phyloP scores from a whole-genome alignment of 225 moss, liverwort and hornwort genomes.

The Thuidium tamariscinum region DNA sequence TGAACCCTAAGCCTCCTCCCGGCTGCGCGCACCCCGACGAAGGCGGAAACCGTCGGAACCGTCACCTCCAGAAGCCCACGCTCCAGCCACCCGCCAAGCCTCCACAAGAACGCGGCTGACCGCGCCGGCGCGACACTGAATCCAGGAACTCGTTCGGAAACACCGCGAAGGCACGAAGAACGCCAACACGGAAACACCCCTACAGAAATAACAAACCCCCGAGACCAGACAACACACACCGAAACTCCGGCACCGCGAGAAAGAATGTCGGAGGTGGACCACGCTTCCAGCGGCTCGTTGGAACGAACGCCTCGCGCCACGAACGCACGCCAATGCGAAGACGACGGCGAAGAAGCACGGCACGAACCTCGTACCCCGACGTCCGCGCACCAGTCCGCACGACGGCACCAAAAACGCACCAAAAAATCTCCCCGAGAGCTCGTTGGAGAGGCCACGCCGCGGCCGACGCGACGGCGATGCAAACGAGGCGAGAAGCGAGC shows the following conservation, averaged over 20 bases:
- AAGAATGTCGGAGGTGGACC: neutral
- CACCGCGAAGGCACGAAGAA: neutral
- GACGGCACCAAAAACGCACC: neutral
- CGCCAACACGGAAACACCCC: neutral
- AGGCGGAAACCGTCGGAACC: slow-evolving; percentile 16
- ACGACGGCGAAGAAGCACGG: neutral
- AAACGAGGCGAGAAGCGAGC: neutral
- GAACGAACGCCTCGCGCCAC: neutral
- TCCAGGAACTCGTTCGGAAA: neutral
- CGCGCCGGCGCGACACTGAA: neutral
- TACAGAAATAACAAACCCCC: neutral
- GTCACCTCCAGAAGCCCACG: neutral
- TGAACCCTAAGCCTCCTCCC: neutral
- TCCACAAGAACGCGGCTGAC: neutral
- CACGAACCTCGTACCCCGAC: neutral
- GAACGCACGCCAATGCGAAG: neutral
- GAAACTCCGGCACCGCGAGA: neutral
- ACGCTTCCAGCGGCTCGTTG: neutral
- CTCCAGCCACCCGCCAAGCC: neutral
- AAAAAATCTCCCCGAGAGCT: neutral
- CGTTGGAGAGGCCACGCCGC: slow-evolving; percentile 17
- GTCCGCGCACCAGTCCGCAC: neutral
- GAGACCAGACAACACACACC: neutral
- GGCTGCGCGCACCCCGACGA: neutral
- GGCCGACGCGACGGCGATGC: neutral